Percentiles rank a stretch among this genome's conserved stretches.
Evolutionary conservation across 257 asterid species (phyloP).

Genomic region (Petunia axillaris): DNA sequence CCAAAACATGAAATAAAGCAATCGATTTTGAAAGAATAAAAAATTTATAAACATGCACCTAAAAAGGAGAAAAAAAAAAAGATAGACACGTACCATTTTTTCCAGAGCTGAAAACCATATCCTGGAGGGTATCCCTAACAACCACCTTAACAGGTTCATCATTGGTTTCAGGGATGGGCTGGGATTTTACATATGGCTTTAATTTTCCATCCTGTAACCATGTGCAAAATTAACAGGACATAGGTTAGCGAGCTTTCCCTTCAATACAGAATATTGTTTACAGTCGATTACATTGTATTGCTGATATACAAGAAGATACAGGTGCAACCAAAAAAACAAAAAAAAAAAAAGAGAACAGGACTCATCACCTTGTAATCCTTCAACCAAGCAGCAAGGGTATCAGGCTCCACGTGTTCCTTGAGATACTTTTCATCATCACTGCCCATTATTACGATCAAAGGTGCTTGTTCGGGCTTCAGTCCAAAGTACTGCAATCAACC

Average conservation of each 20-base stretch:
- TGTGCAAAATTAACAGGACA: background rate
- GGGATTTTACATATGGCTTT: constrained; percentile 64
- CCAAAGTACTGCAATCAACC: constrained; percentile 70
- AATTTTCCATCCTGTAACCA: constrained; percentile 63
- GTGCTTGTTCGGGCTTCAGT: constrained; percentile 64
- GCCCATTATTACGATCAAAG: constrained; percentile 60
- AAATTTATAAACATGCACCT: background rate
- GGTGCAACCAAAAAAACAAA: background rate
- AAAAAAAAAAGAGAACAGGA: background rate
- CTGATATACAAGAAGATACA: background rate
- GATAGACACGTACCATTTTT: constrained; percentile 30
- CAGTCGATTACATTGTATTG: no score
- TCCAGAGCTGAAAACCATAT: constrained; percentile 31
- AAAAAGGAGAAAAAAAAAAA: background rate
- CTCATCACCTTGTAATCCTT: constrained; percentile 59
- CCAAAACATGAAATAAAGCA: background rate
- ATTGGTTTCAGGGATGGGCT: constrained; percentile 76
- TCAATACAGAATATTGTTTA: constrained; percentile 15
- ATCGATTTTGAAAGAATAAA: background rate
- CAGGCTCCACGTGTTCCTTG: constrained; percentile 60
- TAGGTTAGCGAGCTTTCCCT: background rate
- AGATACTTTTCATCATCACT: constrained; percentile 58
- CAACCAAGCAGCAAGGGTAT: constrained; percentile 60
- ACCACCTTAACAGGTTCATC: constrained; percentile 88
- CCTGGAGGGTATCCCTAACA: constrained; percentile 59